Evolutionary conservation across 2,329 filamentous ascomycete species (phyloP).

Genomic region (Alternaria ventricosa): DNA sequence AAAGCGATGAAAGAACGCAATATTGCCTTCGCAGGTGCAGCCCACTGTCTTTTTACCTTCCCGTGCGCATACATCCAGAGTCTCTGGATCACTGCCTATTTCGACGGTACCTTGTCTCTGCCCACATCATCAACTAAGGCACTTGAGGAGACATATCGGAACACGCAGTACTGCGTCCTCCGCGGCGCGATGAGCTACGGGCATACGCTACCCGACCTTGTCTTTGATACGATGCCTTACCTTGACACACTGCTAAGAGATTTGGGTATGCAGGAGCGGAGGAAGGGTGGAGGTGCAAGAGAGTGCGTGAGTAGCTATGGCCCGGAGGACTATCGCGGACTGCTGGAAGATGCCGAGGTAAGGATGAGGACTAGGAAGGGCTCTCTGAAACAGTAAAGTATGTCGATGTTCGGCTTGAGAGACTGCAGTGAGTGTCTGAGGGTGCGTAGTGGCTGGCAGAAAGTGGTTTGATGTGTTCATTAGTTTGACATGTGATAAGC

Average conservation of each 20-base stretch:
- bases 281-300: conserved; percentile 26
- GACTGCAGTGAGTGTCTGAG: not conserved
- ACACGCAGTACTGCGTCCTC: conserved; percentile 73
- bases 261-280: conserved; percentile 24
- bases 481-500: not conserved
- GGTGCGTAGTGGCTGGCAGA: no score
- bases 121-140: conserved; percentile 20
- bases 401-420: not conserved
- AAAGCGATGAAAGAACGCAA: conserved; percentile 13
- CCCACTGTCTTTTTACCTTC: conserved; percentile 47
- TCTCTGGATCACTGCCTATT: conserved; percentile 65
- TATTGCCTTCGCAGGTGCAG: conserved; percentile 32
- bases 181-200: conserved; percentile 74
- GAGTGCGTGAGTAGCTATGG: conserved; percentile 41
- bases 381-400: not conserved
- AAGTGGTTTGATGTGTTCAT: not conserved
- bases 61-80: conserved; percentile 50
- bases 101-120: conserved; percentile 58
- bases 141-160: conserved; percentile 58
- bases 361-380: not conserved
- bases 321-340: conserved; percentile 62
- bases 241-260: conserved; percentile 35
- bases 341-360: conserved; percentile 61
- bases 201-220: conserved; percentile 63
- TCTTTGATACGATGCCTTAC: conserved; percentile 41